These are phyloP conservation scores for Prunus mume DNA, from an alignment of 306 rosid genomes.

Conservation along the genomic window DNA sequence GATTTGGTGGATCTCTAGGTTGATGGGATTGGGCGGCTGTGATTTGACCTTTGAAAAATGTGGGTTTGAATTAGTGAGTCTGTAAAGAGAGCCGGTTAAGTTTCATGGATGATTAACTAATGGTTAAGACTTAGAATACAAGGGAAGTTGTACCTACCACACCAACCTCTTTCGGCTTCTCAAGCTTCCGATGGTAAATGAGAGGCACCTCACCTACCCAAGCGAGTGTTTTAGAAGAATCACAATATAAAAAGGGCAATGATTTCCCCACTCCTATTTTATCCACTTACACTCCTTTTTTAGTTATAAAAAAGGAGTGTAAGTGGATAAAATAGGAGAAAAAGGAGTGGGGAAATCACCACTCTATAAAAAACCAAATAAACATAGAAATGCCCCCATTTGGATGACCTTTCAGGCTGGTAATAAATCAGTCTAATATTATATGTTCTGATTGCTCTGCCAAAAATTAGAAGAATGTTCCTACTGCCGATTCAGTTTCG, in stretches of 20 bases:
- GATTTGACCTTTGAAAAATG: not conserved
- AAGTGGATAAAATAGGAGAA: too few species aligned
- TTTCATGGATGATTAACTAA: not conserved
- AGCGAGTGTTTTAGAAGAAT: not conserved
- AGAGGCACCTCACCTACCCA: not conserved
- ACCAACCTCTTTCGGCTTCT: not conserved
- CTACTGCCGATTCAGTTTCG: too few species aligned
- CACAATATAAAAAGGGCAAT: not conserved
- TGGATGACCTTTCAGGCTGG: not conserved
- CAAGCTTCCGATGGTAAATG: not conserved
- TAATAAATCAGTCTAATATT: too few species aligned
- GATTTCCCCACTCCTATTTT: too few species aligned
- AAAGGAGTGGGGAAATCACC: too few species aligned
- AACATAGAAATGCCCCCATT: not conserved
- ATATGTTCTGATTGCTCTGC: too few species aligned
- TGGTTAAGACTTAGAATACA: not conserved
- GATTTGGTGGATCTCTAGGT: not conserved
- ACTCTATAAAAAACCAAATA: not conserved
- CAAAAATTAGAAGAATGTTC: too few species aligned
- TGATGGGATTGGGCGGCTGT: not conserved
- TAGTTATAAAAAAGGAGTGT: too few species aligned
- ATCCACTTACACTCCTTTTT: too few species aligned
- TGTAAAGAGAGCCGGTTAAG: not conserved
- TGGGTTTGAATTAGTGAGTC: not conserved
- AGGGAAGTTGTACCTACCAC: conserved; percentile 10